Percentiles rank a stretch among this genome's conserved stretches.
phyloP scores from a whole-genome alignment of 305 asterid species.

The Solanum hybrid region DNA sequence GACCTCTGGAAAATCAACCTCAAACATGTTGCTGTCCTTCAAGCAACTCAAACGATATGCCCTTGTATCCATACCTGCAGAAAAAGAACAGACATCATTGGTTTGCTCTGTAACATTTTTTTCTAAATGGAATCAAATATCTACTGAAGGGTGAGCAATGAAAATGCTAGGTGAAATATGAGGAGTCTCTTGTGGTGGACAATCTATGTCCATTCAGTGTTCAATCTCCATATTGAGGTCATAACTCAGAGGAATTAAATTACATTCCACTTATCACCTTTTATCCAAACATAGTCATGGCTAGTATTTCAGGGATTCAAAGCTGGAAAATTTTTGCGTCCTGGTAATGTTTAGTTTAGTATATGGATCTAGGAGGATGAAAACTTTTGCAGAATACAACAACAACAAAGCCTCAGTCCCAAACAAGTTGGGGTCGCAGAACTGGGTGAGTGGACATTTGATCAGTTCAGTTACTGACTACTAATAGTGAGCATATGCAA shows the following conservation, averaged over 20 bases:
- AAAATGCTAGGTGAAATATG: neutral
- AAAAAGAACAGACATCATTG: constrained; percentile 10
- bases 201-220: neutral
- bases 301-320: neutral
- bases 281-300: neutral
- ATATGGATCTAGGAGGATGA: neutral
- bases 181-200: neutral
- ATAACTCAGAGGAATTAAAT: neutral
- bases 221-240: neutral
- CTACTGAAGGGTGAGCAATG: neutral
- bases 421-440: neutral
- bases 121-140: neutral
- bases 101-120: neutral
- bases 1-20: constrained; percentile 80
- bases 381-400: neutral
- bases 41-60: constrained; percentile 81
- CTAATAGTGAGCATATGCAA: neutral
- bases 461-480: neutral
- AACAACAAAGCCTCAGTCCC: neutral
- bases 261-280: neutral
- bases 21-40: constrained; percentile 67
- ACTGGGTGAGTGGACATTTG: neutral
- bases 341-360: neutral
- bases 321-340: neutral
- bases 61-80: constrained; percentile 94